These are phyloP conservation scores for Loxodes magnus DNA, from an alignment of 73 alveolate species.

Conservation along the genomic window DNA sequence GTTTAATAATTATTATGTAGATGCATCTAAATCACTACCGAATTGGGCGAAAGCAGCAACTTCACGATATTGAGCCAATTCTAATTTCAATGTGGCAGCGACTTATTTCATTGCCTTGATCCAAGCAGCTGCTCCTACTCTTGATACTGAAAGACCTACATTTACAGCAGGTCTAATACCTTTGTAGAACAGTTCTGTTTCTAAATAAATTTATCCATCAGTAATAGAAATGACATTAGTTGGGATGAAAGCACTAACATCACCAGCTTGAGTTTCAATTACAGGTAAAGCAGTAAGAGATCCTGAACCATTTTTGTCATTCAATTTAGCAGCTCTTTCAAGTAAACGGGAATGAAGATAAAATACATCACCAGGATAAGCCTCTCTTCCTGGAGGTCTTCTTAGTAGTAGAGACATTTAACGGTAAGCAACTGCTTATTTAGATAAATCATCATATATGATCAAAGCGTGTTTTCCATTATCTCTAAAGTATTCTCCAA, in stretches of 20 bases:
- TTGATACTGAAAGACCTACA: slow-evolving; percentile 94
- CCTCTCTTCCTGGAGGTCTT: slow-evolving; percentile 97
- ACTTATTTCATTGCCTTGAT: slow-evolving; percentile 94
- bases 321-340: slow-evolving; percentile 93
- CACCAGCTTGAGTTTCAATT: slow-evolving; percentile 95
- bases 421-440: slow-evolving; percentile 94
- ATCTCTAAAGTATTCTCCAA: slow-evolving; percentile 95
- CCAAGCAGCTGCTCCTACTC: slow-evolving; percentile 96
- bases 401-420: slow-evolving; percentile 86
- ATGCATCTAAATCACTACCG: slow-evolving; percentile 82
- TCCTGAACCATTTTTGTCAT: slow-evolving; percentile 72
- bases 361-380: slow-evolving; percentile 88
- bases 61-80: slow-evolving; percentile 93
- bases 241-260: slow-evolving; percentile 94
- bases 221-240: slow-evolving; percentile 94
- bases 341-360: slow-evolving; percentile 35
- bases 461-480: slow-evolving; percentile 87
- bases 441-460: slow-evolving; percentile 89
- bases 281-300: slow-evolving; percentile 93
- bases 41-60: slow-evolving; percentile 97
- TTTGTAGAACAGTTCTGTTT: slow-evolving; percentile 85
- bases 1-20: slow-evolving; percentile 65
- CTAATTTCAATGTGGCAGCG: slow-evolving; percentile 91
- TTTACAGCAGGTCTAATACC: slow-evolving; percentile 92
- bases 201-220: slow-evolving; percentile 92